Evolutionary conservation across 2,329 filamentous ascomycete species (phyloP).

Genomic region (Colletotrichum agaves): DNA sequence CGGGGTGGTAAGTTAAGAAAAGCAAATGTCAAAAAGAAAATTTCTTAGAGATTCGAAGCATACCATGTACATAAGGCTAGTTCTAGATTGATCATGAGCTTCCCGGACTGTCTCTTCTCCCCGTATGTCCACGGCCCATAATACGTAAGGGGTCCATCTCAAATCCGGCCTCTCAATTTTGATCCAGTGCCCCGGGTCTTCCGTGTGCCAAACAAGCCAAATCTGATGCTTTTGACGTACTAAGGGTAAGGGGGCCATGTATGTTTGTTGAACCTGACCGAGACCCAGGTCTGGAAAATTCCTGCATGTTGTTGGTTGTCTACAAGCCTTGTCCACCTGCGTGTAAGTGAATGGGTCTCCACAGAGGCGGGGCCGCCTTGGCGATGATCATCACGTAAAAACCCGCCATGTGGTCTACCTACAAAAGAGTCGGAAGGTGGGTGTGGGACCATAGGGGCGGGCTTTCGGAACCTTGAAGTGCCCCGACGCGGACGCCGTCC

Average conservation of each 20-base stretch:
- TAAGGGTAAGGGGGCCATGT: conserved; percentile 7
- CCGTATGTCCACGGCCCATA: conserved; percentile 18
- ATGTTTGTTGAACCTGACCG: not conserved
- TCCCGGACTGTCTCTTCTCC: conserved; percentile 20
- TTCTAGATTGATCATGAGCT: conserved; percentile 28
- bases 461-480: conserved; percentile 24
- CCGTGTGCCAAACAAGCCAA: conserved; percentile 12
- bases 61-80: conserved; percentile 5
- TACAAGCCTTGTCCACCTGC: conserved; percentile 1
- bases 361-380: conserved; percentile 24
- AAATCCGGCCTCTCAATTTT: conserved; percentile 24
- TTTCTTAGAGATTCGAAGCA: not conserved
- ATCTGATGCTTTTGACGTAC: conserved; percentile 18
- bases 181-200: conserved; percentile 27
- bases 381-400: conserved; percentile 24
- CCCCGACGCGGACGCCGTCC: conserved; percentile 29
- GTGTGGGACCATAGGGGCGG: conserved; percentile 8
- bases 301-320: conserved; percentile 11
- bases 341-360: conserved; percentile 26
- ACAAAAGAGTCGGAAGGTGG: not conserved
- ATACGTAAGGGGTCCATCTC: conserved; percentile 34
- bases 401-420: not conserved
- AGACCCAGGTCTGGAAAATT: not conserved
- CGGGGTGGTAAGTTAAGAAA: not conserved
- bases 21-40: not conserved